A percentile compares a stretch with the other conserved stretches of the same genome.
These are phyloP conservation scores for Papiliotrema terrestris DNA, from an alignment of 1,284 basidiomycete species.

Conservation along the genomic window DNA sequence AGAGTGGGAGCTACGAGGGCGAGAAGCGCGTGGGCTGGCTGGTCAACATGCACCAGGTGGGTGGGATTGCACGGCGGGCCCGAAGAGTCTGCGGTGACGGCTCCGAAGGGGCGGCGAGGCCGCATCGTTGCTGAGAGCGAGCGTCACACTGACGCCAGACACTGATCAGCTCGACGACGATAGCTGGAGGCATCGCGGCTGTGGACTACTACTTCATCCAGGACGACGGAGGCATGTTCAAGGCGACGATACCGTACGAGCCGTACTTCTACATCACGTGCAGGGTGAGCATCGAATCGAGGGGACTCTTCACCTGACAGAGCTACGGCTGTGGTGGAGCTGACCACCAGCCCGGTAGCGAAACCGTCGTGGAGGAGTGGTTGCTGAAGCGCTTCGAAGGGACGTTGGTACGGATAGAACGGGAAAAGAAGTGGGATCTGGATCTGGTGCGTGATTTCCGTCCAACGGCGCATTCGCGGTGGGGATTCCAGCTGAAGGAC, in stretches of 20 bases:
- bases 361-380: constrained; percentile 93
- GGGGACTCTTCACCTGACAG: too few relatives aligned
- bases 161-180: constrained; percentile 44
- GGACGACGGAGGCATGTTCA: constrained; percentile 95
- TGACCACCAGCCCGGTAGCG: constrained; percentile 67
- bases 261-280: constrained; percentile 93
- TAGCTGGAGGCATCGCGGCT: constrained; percentile 81
- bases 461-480: neutral
- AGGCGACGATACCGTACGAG: constrained; percentile 86
- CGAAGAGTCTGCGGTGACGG: neutral
- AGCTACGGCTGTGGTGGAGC: too few relatives aligned
- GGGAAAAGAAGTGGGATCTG: constrained; percentile 89
- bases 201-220: constrained; percentile 98
- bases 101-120: neutral
- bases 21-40: constrained; percentile 80
- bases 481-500: neutral
- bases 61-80: constrained; percentile 33
- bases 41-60: constrained; percentile 95
- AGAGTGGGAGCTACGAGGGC: constrained; percentile 59
- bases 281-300: constrained; percentile 71
- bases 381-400: constrained; percentile 91
- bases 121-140: too few relatives aligned
- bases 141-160: neutral
- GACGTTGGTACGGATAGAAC: constrained; percentile 68
- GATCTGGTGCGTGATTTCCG: constrained; percentile 56